phyloP scores from a whole-genome alignment of 2,329 filamentous ascomycete species.

The Trichoderma breve region DNA sequence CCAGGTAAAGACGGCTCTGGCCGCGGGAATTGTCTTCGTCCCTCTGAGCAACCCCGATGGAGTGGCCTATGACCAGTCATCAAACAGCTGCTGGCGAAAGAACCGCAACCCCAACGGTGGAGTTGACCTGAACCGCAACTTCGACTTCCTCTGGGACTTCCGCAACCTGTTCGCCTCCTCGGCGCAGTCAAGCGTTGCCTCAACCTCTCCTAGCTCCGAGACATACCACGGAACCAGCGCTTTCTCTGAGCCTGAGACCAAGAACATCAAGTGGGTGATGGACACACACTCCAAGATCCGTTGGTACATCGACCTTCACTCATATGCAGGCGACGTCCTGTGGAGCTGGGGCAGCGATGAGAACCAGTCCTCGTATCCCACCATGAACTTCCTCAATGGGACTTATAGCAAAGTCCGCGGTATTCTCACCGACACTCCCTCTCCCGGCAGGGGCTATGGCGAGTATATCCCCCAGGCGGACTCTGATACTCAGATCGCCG shows the following conservation, averaged over 20 bases:
- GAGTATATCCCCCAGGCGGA: slow-evolving; percentile 46
- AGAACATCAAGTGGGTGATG: slow-evolving; percentile 53
- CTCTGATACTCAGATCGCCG: slow-evolving; percentile 37
- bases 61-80: slow-evolving; percentile 50
- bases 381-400: slow-evolving; percentile 53
- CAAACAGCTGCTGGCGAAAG: slow-evolving; percentile 54
- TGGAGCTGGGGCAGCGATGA: slow-evolving; percentile 59
- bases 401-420: slow-evolving; percentile 53
- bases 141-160: slow-evolving; percentile 58
- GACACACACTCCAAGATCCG: slow-evolving; percentile 48
- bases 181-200: slow-evolving; percentile 34
- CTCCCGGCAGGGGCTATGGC: slow-evolving; percentile 38
- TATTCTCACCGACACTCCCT: slow-evolving; percentile 36
- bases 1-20: slow-evolving; percentile 51
- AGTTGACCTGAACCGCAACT: slow-evolving; percentile 57
- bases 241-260: slow-evolving; percentile 56
- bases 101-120: slow-evolving; percentile 51
- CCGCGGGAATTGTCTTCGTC: slow-evolving; percentile 52
- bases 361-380: slow-evolving; percentile 43
- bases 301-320: slow-evolving; percentile 61
- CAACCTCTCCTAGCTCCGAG: slow-evolving; percentile 42
- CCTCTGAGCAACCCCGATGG: slow-evolving; percentile 56
- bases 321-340: slow-evolving; percentile 49
- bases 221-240: slow-evolving; percentile 51
- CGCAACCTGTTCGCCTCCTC: slow-evolving; percentile 43